These are phyloP conservation scores for Coemansia sp. DNA, from an alignment of 192 early-diverging fungal species.

Conservation along the genomic window DNA sequence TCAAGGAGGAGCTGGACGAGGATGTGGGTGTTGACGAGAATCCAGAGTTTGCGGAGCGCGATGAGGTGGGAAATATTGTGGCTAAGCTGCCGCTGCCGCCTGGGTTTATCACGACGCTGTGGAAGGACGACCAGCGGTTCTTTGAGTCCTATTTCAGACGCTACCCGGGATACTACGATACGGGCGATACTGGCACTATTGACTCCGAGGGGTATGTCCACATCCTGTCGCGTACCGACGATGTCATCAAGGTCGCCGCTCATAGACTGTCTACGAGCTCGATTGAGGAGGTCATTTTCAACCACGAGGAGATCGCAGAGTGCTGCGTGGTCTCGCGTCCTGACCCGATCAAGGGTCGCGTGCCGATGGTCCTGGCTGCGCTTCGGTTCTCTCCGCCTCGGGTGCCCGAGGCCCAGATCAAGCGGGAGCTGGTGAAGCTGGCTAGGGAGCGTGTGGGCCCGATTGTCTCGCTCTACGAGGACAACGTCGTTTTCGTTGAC, in stretches of 20 bases:
- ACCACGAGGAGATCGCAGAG: conserved; percentile 64
- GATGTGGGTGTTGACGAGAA: conserved; percentile 31
- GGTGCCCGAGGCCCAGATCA: conserved; percentile 13
- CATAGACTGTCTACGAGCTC: conserved; percentile 81
- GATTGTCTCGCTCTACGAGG: conserved; percentile 75
- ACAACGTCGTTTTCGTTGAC: conserved; percentile 61
- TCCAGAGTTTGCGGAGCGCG: conserved; percentile 52
- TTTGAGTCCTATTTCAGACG: conserved; percentile 66
- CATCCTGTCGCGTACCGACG: conserved; percentile 68
- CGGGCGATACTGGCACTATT: conserved; percentile 78
- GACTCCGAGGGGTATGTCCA: conserved; percentile 75
- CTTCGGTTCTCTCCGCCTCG: conserved; percentile 18
- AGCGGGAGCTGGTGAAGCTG: conserved; percentile 57
- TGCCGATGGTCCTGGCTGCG: conserved; percentile 65
- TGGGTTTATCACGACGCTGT: conserved; percentile 72
- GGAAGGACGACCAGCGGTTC: conserved; percentile 75
- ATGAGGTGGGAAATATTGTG: conserved; percentile 73
- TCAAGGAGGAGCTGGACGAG: conserved; percentile 54
- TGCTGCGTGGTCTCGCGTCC: conserved; percentile 67
- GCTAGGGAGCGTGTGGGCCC: conserved; percentile 74
- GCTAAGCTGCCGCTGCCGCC: conserved; percentile 79
- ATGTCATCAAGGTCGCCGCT: conserved; percentile 85
- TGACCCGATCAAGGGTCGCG: conserved; percentile 66
- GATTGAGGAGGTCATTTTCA: conserved; percentile 72
- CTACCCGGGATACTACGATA: conserved; percentile 81